Evolutionary conservation across 805 yeast genomes (phyloP).

Genomic region (Lipomyces lipofer): DNA sequence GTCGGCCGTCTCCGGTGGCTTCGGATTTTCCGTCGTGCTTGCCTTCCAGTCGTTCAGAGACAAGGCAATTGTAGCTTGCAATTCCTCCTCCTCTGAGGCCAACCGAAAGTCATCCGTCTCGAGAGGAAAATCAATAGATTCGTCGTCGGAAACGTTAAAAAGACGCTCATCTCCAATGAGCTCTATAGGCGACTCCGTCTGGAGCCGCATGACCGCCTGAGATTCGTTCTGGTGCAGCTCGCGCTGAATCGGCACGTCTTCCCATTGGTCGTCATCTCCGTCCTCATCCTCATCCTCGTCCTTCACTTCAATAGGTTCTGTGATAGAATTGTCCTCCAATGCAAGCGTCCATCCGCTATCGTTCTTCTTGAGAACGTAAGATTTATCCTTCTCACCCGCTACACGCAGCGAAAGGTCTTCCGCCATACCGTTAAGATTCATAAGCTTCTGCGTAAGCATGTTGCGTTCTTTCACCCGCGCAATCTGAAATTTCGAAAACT

Average conservation of each 20-base stretch:
- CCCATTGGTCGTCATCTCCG: constrained; percentile 62
- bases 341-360: constrained; percentile 44
- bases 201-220: neutral
- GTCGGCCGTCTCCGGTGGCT: neutral
- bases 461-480: constrained; percentile 90
- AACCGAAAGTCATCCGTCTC: constrained; percentile 1
- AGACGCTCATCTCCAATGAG: constrained; percentile 11
- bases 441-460: constrained; percentile 79
- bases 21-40: too few species aligned
- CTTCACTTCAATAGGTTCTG: constrained; percentile 32
- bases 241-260: constrained; percentile 56
- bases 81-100: constrained; percentile 15
- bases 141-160: constrained; percentile 20
- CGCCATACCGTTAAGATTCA: constrained; percentile 81
- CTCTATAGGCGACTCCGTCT: neutral
- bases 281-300: constrained; percentile 44
- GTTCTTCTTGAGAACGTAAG: constrained; percentile 71
- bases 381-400: constrained; percentile 78
- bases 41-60: constrained; percentile 5
- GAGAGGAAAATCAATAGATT: constrained; percentile 1
- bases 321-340: constrained; percentile 27
- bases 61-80: constrained; percentile 23
- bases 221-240: too few species aligned
- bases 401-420: constrained; percentile 55
- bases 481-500: constrained; percentile 89